phyloP scores from a whole-genome alignment of 352 stramenopile genomes.

The Pythium aphanidermatum region DNA sequence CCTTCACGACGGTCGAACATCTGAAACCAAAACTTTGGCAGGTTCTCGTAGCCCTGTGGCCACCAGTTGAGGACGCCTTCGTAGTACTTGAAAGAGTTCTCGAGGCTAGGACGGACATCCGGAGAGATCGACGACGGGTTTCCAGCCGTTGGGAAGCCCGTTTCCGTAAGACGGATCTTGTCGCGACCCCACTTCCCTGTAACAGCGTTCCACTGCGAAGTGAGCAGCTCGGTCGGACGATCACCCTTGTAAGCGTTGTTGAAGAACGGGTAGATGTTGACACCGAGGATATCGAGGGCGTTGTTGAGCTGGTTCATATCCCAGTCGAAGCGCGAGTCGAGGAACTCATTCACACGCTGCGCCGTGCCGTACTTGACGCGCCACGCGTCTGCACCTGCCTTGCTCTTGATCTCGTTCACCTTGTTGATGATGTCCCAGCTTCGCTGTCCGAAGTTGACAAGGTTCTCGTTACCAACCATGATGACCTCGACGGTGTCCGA shows the following conservation, averaged over 20 bases:
- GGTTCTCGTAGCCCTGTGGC: constrained; percentile 2
- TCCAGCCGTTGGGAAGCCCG: constrained; percentile 24
- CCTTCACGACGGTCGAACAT: constrained; percentile 26
- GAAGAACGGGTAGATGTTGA: constrained; percentile 45
- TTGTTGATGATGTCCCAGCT: constrained; percentile 22
- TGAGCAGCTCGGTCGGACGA: constrained; percentile 18
- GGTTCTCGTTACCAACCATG: constrained; percentile 41
- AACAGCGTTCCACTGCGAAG: constrained; percentile 20
- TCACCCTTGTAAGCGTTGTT: constrained; percentile 21
- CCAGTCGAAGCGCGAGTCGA: constrained; percentile 17
- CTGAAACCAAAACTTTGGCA: constrained; percentile 33
- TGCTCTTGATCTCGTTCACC: constrained; percentile 27
- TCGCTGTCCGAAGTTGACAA: constrained; percentile 10
- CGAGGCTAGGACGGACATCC: constrained; percentile 15
- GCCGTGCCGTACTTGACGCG: constrained; percentile 46
- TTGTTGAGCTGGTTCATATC: constrained; percentile 8
- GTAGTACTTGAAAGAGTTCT: constrained; percentile 23
- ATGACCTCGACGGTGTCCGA: constrained; percentile 36
- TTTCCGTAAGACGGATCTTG: constrained; percentile 32
- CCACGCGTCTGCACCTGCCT: constrained; percentile 15
- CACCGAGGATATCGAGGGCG: constrained; percentile 18
- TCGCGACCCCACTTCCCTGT: constrained; percentile 14
- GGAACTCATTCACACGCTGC: constrained; percentile 27
- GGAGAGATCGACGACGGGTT: constrained; percentile 13
- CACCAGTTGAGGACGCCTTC: constrained; percentile 23